These are phyloP conservation scores for Teunomyces tritomae DNA, from an alignment of 805 yeast species.

Conservation along the genomic window DNA sequence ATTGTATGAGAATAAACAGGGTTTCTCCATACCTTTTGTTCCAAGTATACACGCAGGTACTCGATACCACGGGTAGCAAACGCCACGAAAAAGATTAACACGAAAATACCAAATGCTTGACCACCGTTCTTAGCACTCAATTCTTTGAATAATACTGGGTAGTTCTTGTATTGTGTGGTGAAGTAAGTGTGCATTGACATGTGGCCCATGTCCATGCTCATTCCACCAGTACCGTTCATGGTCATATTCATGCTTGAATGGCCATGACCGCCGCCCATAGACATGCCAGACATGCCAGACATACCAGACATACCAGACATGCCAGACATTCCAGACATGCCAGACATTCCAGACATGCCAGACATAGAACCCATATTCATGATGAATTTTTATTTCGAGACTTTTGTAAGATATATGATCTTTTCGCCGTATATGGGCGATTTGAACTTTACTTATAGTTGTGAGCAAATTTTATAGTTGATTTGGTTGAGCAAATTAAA, in stretches of 20 bases:
- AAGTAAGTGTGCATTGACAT: constrained; percentile 55
- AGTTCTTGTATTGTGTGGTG: constrained; percentile 46
- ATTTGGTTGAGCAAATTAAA: constrained; percentile 1
- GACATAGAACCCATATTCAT: constrained; percentile 2
- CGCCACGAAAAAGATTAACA: constrained; percentile 55
- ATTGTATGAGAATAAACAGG: constrained; percentile 19
- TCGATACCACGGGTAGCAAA: constrained; percentile 59
- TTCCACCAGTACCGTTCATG: constrained; percentile 4
- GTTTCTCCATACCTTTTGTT: constrained; percentile 61
- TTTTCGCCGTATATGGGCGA: neutral
- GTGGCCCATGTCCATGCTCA: constrained; percentile 16
- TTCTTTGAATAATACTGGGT: constrained; percentile 62
- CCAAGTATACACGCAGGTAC: constrained; percentile 61
- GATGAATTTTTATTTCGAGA: neutral
- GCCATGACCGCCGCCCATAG: constrained; percentile 5
- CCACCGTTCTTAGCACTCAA: constrained; percentile 54
- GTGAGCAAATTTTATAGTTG: neutral
- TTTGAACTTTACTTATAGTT: neutral
- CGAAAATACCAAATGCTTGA: constrained; percentile 72
- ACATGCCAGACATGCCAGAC: constrained; percentile 2
- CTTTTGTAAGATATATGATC: neutral
- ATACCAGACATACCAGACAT: constrained; percentile 6
- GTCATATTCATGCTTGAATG: constrained; percentile 8
- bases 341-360: constrained; percentile 2
- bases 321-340: neutral